A percentile compares a stretch with the other conserved stretches of the same genome.
Evolutionary conservation across 2,329 filamentous ascomycete species (phyloP).

Genomic region (Amphichorda felina): DNA sequence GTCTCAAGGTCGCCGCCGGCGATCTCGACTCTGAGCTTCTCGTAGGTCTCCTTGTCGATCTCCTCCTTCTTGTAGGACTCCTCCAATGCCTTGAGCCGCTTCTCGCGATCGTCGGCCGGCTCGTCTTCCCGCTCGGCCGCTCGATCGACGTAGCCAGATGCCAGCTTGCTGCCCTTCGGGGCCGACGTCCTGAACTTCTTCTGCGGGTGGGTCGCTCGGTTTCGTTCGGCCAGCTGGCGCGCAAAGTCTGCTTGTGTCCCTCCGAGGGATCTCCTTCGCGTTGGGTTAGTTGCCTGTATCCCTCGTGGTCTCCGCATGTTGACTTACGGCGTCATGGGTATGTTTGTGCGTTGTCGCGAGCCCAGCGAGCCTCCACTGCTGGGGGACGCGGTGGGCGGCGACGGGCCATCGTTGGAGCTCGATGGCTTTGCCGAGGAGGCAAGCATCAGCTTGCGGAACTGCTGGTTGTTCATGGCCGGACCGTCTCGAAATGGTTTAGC

Average conservation of each 20-base stretch:
- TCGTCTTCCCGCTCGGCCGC: conserved; percentile 50
- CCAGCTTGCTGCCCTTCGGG: conserved; percentile 74
- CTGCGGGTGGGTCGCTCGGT: conserved; percentile 37
- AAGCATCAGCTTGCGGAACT: conserved; percentile 74
- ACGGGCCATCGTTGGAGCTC: conserved; percentile 31
- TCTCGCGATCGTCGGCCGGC: conserved; percentile 41
- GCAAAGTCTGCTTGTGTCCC: conserved; percentile 58
- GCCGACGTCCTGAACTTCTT: conserved; percentile 71
- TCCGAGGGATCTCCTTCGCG: conserved; percentile 48
- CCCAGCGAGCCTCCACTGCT: conserved; percentile 45
- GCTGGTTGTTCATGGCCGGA: conserved; percentile 76
- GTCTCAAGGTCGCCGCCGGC: conserved; percentile 69
- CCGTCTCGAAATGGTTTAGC: conserved; percentile 6
- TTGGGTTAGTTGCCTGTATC: not conserved
- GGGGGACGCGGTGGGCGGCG: conserved; percentile 17
- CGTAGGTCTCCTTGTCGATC: conserved; percentile 70
- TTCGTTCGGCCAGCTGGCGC: conserved; percentile 69
- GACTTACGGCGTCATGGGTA: conserved; percentile 86
- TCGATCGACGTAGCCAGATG: conserved; percentile 74
- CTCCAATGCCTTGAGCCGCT: conserved; percentile 66
- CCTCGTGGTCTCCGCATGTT: not conserved
- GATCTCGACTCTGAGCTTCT: conserved; percentile 62
- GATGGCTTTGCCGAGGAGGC: conserved; percentile 28
- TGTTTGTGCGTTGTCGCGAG: conserved; percentile 66
- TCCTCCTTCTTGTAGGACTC: conserved; percentile 72